A percentile compares a stretch with the other conserved stretches of the same genome.
Evolutionary conservation across 345 rosid species (phyloP).

Genomic region (Gossypium raimondii): DNA sequence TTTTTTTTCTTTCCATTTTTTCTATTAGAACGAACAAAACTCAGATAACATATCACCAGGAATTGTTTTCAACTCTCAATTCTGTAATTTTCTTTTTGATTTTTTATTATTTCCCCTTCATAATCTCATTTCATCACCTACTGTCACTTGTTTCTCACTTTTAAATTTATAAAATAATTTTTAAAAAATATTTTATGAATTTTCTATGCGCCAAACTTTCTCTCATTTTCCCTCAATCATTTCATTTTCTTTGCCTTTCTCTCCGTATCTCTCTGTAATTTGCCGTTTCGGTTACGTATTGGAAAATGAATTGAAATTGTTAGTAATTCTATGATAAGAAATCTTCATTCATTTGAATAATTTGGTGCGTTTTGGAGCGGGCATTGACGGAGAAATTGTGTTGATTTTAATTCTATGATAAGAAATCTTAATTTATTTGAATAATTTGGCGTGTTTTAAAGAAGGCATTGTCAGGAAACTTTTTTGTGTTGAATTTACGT

Average conservation of each 20-base stretch:
- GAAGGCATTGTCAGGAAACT: not conserved
- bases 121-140: constrained; percentile 19
- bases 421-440: not conserved
- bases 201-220: constrained; percentile 12
- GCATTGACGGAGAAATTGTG: constrained; percentile 1
- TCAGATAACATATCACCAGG: not conserved
- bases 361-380: not conserved
- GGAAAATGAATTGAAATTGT: not conserved
- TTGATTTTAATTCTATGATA: not conserved
- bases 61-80: not conserved
- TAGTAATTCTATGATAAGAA: not conserved
- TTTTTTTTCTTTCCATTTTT: not conserved
- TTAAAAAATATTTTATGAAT: not conserved
- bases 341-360: constrained; percentile 7
- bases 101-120: not conserved
- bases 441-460: not conserved
- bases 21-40: not conserved
- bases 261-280: not conserved
- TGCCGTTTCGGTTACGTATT: not conserved
- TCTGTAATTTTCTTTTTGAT: not conserved
- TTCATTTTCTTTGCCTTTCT: not conserved
- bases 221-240: not conserved
- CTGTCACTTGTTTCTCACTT: constrained; percentile 34
- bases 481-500: not conserved
- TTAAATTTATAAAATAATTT: not conserved